Evolutionary conservation across 129 eudicot genomes (phyloP).

Genomic region (Cynara cardunculus): DNA sequence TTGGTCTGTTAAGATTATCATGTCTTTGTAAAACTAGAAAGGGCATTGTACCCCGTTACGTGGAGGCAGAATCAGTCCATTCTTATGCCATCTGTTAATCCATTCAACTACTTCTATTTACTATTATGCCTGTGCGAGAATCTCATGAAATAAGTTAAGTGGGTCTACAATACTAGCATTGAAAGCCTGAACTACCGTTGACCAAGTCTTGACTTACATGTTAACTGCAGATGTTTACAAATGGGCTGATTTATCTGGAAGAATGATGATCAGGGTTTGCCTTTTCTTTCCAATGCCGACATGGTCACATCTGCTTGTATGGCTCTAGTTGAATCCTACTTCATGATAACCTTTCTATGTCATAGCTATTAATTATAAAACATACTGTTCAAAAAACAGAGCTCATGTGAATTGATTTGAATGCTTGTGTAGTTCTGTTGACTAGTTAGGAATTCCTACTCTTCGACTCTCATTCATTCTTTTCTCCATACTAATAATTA

Average conservation of each 20-base stretch:
- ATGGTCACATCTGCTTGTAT: constrained; percentile 75
- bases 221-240: constrained; percentile 73
- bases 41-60: not conserved
- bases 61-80: not conserved
- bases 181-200: not conserved
- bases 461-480: not conserved
- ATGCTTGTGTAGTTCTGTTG: not conserved
- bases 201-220: constrained; percentile 18
- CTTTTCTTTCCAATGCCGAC: constrained; percentile 85
- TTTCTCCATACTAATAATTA: not conserved
- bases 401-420: not conserved
- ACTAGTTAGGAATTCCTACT: not conserved
- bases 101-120: not conserved
- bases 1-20: not conserved
- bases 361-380: not conserved
- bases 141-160: not conserved
- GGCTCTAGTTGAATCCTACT: constrained; percentile 18
- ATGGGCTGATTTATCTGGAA: constrained; percentile 75
- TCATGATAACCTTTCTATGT: not conserved
- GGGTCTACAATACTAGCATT: not conserved
- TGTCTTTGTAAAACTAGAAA: not conserved
- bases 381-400: not conserved
- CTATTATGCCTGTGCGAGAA: not conserved
- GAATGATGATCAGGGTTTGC: constrained; percentile 84
- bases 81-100: not conserved